Evolutionary conservation across 1,139 yeast genomes (phyloP).

Genomic region (Diutina mesorugosa): DNA sequence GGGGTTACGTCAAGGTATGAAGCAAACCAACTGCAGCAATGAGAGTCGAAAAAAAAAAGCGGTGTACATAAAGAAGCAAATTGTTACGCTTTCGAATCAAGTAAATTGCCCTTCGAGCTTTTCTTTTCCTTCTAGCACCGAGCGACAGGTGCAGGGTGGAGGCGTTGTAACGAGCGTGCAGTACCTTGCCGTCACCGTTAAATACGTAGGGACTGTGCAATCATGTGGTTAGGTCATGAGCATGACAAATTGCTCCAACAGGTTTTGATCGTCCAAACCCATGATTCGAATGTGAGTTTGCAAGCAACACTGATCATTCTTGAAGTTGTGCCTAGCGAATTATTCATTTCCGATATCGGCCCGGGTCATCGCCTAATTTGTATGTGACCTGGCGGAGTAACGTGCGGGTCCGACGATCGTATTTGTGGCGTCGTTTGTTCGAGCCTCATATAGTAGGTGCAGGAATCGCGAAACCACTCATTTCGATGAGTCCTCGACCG

Average conservation of each 20-base stretch:
- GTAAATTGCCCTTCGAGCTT: background rate
- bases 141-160: background rate
- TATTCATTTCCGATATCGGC: background rate
- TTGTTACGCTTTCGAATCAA: background rate
- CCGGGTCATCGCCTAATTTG: background rate
- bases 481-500: background rate
- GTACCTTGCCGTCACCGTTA: background rate
- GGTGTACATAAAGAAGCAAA: background rate
- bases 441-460: background rate
- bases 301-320: background rate
- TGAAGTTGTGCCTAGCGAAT: background rate
- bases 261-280: background rate
- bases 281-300: background rate
- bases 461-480: background rate
- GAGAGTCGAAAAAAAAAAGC: background rate
- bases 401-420: background rate
- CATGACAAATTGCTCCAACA: background rate
- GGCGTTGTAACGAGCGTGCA: background rate
- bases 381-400: background rate
- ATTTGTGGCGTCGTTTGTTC: background rate
- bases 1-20: background rate
- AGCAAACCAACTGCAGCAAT: background rate
- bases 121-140: no score
- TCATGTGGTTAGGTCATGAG: background rate
- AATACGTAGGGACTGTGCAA: no score